Conservation (phyloP, 75 land plant genomes). For the Selaginella moellendorffii region DNA sequence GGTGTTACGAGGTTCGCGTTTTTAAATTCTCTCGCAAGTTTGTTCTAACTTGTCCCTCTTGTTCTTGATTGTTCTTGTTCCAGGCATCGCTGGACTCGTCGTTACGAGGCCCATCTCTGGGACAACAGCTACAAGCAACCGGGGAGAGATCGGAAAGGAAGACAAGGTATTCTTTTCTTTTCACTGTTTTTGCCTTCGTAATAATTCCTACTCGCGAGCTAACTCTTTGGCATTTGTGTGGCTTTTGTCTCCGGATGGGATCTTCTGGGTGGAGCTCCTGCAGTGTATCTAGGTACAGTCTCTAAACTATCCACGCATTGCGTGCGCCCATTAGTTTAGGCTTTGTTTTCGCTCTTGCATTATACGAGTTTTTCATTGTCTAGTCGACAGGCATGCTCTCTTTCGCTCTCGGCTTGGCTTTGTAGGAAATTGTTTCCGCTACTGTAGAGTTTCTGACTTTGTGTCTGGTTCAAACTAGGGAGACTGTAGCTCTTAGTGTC, state of each 20-base stretch:
- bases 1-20: constrained; percentile 60
- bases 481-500: background rate
- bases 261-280: background rate
- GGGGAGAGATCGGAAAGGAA: constrained; percentile 48
- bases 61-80: background rate
- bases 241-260: background rate
- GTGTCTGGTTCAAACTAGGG: background rate
- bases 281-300: constrained; percentile 28
- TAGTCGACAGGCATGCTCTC: background rate
- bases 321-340: background rate
- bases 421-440: background rate
- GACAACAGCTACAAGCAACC: constrained; percentile 60
- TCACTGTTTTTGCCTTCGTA: background rate
- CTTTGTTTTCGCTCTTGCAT: background rate
- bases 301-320: too few species aligned
- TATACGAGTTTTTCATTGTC: too few species aligned
- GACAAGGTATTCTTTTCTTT: constrained; percentile 37
- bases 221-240: background rate
- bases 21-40: background rate
- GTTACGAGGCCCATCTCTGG: constrained; percentile 68
- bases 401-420: background rate
- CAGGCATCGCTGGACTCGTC: constrained; percentile 68
- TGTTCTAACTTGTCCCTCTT: background rate
- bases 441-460: background rate
- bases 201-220: background rate